These are phyloP conservation scores for Alternaria burnsii DNA, from an alignment of 2,329 filamentous ascomycete genomes.

Conservation along the genomic window DNA sequence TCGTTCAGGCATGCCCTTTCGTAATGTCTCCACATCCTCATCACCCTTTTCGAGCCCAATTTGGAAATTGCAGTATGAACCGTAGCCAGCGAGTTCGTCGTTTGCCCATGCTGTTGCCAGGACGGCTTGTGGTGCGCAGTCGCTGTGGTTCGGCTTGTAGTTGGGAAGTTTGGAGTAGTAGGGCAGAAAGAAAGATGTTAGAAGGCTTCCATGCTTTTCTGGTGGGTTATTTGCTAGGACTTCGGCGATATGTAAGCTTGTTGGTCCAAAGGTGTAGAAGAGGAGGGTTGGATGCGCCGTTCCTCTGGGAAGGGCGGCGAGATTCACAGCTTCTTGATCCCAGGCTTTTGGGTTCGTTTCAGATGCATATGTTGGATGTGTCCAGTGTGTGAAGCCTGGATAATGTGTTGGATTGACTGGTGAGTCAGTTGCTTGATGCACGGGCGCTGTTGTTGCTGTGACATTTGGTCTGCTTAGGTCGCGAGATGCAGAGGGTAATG, in stretches of 20 bases:
- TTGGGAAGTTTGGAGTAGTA: slow-evolving; percentile 80
- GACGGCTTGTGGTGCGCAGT: slow-evolving; percentile 69
- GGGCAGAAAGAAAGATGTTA: slow-evolving; percentile 75
- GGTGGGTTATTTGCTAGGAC: slow-evolving; percentile 46
- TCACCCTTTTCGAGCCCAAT: slow-evolving; percentile 75
- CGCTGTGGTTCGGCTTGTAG: slow-evolving; percentile 63
- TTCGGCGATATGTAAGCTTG: slow-evolving; percentile 42
- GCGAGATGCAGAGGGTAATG: slow-evolving; percentile 11
- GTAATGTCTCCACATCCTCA: slow-evolving; percentile 71
- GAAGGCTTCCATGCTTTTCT: slow-evolving; percentile 58
- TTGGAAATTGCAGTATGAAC: slow-evolving; percentile 88
- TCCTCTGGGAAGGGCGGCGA: slow-evolving; percentile 68
- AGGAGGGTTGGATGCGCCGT: slow-evolving; percentile 80
- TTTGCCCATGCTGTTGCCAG: slow-evolving; percentile 80
- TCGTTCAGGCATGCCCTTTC: slow-evolving; percentile 65
- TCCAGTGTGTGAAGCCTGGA: slow-evolving; percentile 78
- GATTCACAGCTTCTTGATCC: slow-evolving; percentile 80
- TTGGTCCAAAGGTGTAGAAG: slow-evolving; percentile 77
- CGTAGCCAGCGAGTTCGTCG: slow-evolving; percentile 81
- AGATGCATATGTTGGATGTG: slow-evolving; percentile 72
- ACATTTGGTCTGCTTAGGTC: slow-evolving; percentile 45
- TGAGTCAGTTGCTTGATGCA: slow-evolving; percentile 43
- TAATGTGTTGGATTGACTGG: slow-evolving; percentile 51
- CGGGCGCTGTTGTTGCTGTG: slow-evolving; percentile 48
- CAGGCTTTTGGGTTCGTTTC: slow-evolving; percentile 70